These are phyloP conservation scores for Piper betle DNA, from an alignment of 164 flowering plant species.

Conservation along the genomic window DNA sequence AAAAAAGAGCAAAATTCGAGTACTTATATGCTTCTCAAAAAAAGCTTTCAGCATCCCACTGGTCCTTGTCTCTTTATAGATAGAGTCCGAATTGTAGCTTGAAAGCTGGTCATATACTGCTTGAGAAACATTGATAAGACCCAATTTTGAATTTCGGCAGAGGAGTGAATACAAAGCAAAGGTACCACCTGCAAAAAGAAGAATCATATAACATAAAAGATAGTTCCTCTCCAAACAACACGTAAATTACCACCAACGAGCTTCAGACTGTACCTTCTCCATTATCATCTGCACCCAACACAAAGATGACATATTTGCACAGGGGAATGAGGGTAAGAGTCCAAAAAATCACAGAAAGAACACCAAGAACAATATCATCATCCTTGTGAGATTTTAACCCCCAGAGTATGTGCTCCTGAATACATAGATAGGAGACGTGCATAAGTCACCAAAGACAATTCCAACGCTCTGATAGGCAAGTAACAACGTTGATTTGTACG, in stretches of 20 bases:
- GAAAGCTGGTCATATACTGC: conserved; percentile 18
- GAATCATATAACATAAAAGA: no score
- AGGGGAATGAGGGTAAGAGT: conserved; percentile 30
- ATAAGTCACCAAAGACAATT: conserved; percentile 31
- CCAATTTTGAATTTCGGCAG: conserved; percentile 30
- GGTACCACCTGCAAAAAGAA: conserved; percentile 36
- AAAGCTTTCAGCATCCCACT: conserved; percentile 25
- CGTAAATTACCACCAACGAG: neutral
- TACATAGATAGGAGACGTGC: conserved; percentile 29
- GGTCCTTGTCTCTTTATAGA: conserved; percentile 20
- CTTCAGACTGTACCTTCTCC: conserved; percentile 23
- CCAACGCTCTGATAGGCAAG: conserved; percentile 35
- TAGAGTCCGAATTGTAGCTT: conserved; percentile 5
- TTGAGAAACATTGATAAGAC: conserved; percentile 20
- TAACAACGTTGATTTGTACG: conserved; percentile 10
- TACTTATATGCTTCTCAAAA: conserved; percentile 29
- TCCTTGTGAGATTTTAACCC: conserved; percentile 11
- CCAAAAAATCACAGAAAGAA: conserved; percentile 31
- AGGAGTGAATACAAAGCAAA: conserved; percentile 55
- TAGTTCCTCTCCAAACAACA: neutral
- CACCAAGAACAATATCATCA: conserved; percentile 22
- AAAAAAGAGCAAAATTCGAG: conserved; percentile 27
- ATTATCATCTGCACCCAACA: conserved; percentile 31
- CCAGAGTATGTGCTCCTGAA: conserved; percentile 27
- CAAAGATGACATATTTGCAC: conserved; percentile 25